Percentiles rank a stretch among this genome's conserved stretches.
Conservation (phyloP, 805 yeast species). For the Osmozyma mogii region DNA sequence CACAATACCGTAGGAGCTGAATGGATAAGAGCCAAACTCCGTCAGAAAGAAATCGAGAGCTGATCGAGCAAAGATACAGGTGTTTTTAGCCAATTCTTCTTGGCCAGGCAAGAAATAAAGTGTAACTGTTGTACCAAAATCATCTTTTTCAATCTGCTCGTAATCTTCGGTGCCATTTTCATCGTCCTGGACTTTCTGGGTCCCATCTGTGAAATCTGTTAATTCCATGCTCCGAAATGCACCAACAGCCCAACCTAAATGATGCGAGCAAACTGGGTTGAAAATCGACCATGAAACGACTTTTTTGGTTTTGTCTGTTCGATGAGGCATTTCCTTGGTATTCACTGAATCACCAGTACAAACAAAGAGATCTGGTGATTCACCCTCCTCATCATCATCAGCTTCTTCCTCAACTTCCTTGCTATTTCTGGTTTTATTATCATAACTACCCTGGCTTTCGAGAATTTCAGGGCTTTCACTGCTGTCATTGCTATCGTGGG, state of each 20-base stretch:
- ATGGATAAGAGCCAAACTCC: constrained; percentile 92
- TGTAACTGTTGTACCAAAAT: constrained; percentile 32
- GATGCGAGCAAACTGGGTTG: constrained; percentile 88
- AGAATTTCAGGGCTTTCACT: constrained; percentile 5
- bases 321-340: constrained; percentile 65
- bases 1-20: constrained; percentile 68
- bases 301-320: constrained; percentile 67
- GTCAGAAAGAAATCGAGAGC: constrained; percentile 79
- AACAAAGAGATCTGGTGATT: constrained; percentile 47
- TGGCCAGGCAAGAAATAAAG: constrained; percentile 59
- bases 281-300: constrained; percentile 63
- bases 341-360: constrained; percentile 66
- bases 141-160: constrained; percentile 24
- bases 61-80: constrained; percentile 66
- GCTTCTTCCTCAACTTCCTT: constrained; percentile 29
- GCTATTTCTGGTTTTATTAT: neutral
- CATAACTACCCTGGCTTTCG: constrained; percentile 9
- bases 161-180: constrained; percentile 22
- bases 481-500: too few species aligned
- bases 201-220: constrained; percentile 28
- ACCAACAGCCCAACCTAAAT: constrained; percentile 91
- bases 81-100: constrained; percentile 50
- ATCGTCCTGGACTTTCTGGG: constrained; percentile 23
- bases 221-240: constrained; percentile 65
- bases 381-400: constrained; percentile 39